Evolutionary conservation across 176 grass and related monocot species (phyloP), one percentile per base, ranked within the genome.

Genomic region (Saccharum officinarum): DNA sequence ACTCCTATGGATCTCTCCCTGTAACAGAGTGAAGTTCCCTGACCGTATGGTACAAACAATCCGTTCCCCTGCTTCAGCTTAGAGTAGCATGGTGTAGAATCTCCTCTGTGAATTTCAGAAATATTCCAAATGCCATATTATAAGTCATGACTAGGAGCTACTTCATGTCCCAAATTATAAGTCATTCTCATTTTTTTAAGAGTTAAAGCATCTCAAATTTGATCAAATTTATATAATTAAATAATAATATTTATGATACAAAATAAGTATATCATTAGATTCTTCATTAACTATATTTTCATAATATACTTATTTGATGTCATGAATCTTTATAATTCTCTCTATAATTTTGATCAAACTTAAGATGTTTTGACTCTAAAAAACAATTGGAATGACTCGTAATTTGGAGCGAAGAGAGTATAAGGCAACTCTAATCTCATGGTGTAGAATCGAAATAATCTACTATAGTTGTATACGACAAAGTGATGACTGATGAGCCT

Each of bases 11-110:
- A 69, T 10, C 55, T 20, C 67, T 33, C 28, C 28, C 7, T 6
- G 30, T 38, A 71, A 66, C 14, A 28, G 11, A 74, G 81, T 22
- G 71, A 65, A 50, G 55, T 75, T 65, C 18, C 55, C 69, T 75
- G 45, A 47, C 69, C 70, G 52, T 83, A 26, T 14, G 50, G 37
- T 68, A 25, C 22, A 36, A 76, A 8, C 15, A 37, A 82, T 12
- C 28, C 8, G 10, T 44, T 26, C 41, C 26, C 60, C 36, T 34
- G 26, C 18, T 72, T 72, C 20, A 59, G 34, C 73, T 55, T 42
- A 34, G 45, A 44, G 71, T 57, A 54, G 34, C 28, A 64, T 87
- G 49, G 6, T 36, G 12, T 45, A 45, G 16, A 63, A 79, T 10
- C 12, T 76, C 62, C 79, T 26, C 40, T 67, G 25, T 22, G 7